phyloP scores from a whole-genome alignment of 1,284 basidiomycete genomes.

The Moesziomyces sp. region DNA sequence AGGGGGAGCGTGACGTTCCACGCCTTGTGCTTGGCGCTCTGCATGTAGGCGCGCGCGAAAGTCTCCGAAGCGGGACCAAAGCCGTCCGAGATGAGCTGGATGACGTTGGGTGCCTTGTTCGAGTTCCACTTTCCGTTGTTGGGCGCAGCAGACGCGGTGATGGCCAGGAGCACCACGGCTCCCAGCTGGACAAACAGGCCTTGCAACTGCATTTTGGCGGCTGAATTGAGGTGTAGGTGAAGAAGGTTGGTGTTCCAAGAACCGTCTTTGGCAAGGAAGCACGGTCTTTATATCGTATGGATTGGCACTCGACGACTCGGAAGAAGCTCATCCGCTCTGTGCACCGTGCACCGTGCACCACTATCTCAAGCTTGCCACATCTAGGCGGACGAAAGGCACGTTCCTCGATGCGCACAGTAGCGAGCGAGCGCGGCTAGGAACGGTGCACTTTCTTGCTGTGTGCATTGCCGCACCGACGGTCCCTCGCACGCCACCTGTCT shows the following conservation, averaged over 20 bases:
- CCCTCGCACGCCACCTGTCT: too few relatives aligned
- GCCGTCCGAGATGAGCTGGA: slow-evolving; percentile 63
- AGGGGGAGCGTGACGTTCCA: slow-evolving; percentile 59
- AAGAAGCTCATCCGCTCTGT: neutral
- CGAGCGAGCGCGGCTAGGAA: too few relatives aligned
- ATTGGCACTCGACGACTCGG: neutral
- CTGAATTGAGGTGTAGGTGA: too few relatives aligned
- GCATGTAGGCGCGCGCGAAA: slow-evolving; percentile 62
- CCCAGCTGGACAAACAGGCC: slow-evolving; percentile 37
- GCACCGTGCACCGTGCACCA: neutral
- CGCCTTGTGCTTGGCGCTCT: slow-evolving; percentile 37
- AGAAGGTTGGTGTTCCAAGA: neutral
- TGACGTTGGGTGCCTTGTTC: slow-evolving; percentile 44
- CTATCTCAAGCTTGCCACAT: neutral
- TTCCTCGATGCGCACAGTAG: neutral
- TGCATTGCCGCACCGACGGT: too few relatives aligned
- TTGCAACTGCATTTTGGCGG: slow-evolving; percentile 40
- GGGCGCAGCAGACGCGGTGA: slow-evolving; percentile 30
- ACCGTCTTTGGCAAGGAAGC: too few relatives aligned
- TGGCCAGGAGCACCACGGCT: slow-evolving; percentile 37
- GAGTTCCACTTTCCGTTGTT: slow-evolving; percentile 30
- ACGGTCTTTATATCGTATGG: too few relatives aligned
- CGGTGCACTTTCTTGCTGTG: too few relatives aligned
- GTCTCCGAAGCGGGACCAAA: slow-evolving; percentile 67
- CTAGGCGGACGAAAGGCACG: neutral